phyloP scores from a whole-genome alignment of 495 filamentous ascomycete genomes.

The Penicillium pulvis region DNA sequence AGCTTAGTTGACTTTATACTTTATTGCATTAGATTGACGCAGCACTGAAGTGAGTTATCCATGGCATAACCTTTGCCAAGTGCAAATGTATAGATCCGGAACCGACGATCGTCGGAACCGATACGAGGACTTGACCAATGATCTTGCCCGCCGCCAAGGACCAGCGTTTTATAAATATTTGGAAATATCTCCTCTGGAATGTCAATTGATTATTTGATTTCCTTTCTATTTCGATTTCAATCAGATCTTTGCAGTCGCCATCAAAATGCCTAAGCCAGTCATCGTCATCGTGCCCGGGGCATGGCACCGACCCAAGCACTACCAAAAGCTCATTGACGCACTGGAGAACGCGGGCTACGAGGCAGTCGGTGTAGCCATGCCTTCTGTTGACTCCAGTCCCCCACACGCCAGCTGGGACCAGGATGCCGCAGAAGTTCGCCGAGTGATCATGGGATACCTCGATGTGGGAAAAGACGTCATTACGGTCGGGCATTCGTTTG shows the following conservation, averaged over 20 bases:
- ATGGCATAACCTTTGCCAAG: too few relatives aligned
- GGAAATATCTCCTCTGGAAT: neutral
- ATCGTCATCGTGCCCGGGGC: slow-evolving; percentile 46
- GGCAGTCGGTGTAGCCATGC: slow-evolving; percentile 29
- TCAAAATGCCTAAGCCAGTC: slow-evolving; percentile 26
- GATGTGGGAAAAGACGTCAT: slow-evolving; percentile 38
- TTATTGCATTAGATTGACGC: too few relatives aligned
- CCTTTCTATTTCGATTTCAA: neutral
- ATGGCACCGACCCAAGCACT: slow-evolving; percentile 46
- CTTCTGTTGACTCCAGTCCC: slow-evolving; percentile 31
- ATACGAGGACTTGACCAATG: neutral
- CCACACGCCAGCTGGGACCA: slow-evolving; percentile 30
- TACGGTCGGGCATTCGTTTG: slow-evolving; percentile 41
- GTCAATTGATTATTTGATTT: neutral
- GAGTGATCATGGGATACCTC: slow-evolving; percentile 25
- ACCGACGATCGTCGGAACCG: neutral
- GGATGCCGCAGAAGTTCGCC: slow-evolving; percentile 31
- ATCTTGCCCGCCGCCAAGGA: neutral
- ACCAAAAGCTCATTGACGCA: slow-evolving; percentile 33
- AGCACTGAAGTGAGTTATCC: too few relatives aligned
- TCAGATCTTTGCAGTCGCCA: neutral
- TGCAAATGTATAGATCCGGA: too few relatives aligned
- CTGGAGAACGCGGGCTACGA: slow-evolving; percentile 32
- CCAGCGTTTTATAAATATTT: neutral
- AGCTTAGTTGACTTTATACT: too few relatives aligned